Evolutionary conservation across 768 basidiomycete species (phyloP).

Genomic region (Neoboletus subvelutipes): DNA sequence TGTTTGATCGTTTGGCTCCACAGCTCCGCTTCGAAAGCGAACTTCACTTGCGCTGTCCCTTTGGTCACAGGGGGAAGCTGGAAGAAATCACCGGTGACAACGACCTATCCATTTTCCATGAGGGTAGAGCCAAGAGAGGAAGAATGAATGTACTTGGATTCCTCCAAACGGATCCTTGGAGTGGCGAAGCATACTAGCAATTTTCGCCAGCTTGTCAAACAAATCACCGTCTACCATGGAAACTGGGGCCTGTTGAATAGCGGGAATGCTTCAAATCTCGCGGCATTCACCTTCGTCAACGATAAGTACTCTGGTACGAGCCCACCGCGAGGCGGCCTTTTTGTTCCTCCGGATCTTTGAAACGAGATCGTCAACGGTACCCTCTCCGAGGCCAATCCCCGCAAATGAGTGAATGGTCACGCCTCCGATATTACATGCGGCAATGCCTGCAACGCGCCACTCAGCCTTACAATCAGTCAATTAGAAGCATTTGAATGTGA

Average conservation of each 20-base stretch:
- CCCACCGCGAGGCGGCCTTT: slow-evolving; percentile 80
- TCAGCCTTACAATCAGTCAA: background rate
- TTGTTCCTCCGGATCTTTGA: slow-evolving; percentile 76
- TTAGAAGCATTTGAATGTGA: background rate
- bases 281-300: slow-evolving; percentile 67
- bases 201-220: slow-evolving; percentile 83
- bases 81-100: slow-evolving; percentile 98
- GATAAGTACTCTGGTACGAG: slow-evolving; percentile 78
- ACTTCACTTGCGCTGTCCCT: slow-evolving; percentile 58
- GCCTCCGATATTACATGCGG: slow-evolving; percentile 97
- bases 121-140: background rate
- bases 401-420: slow-evolving; percentile 94
- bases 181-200: slow-evolving; percentile 66
- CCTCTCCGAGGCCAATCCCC: slow-evolving; percentile 86
- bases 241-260: slow-evolving; percentile 47
- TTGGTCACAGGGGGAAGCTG: slow-evolving; percentile 92
- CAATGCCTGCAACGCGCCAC: slow-evolving; percentile 59
- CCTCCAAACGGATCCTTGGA: slow-evolving; percentile 82
- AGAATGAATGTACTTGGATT: slow-evolving; percentile 63
- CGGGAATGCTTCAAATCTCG: background rate
- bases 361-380: slow-evolving; percentile 58
- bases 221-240: slow-evolving; percentile 96
- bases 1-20: slow-evolving; percentile 76
- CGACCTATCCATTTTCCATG: slow-evolving; percentile 47
- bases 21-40: slow-evolving; percentile 84